Evolutionary conservation across 2,329 filamentous ascomycete genomes (phyloP), one percentile per base, ranked within the genome.

Genomic region (Epichloe hybrida): DNA sequence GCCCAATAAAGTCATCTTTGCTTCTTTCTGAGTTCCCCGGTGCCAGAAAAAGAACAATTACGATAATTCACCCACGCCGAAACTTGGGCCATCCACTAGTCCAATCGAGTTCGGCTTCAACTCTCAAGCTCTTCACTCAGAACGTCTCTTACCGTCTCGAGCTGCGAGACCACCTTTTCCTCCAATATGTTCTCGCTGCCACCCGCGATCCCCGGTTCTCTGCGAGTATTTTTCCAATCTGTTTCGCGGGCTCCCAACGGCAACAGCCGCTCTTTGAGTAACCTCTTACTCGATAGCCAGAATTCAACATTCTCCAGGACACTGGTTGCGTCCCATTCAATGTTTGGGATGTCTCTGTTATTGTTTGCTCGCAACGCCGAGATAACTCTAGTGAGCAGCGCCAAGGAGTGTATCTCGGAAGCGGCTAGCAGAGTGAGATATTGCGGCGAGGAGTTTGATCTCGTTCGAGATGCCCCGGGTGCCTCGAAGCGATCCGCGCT

Each of bases 281-380:
- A 70, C 56, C 80, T 80, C 52, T 81, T 76, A 49, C 82, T 82
- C 31, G 80, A 76, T 37, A 96, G 69, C 75, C 88, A 88, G 56
- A 86, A 86, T 57, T 95, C 88, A 5, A 94, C 79, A 59, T 93
- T 88, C 63, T 95, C 90, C 56, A 84, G 76, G 45, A 94, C 76
- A 2, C 74, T 73, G 0, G 75, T 73, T 12, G 78, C 74, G 61
- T 96, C 88, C 83, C 88, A 95, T 49, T 80, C 75, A 6, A 96
- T 73, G 8, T 79, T 72, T 13, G 83, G 79, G 1, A 96, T 82
- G 23, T 88, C 83, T 21, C 83, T 79, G n/a, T 76, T 76, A 47
- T 86, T 87, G 49, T 72, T 80, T 61, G 62, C 76, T 17, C 79
- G 76, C 60, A 88, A 79, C 7, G 77, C 78, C 5, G 78, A 76